phyloP scores from a whole-genome alignment of 2,329 filamentous ascomycete species.

The Xylaria digitata region DNA sequence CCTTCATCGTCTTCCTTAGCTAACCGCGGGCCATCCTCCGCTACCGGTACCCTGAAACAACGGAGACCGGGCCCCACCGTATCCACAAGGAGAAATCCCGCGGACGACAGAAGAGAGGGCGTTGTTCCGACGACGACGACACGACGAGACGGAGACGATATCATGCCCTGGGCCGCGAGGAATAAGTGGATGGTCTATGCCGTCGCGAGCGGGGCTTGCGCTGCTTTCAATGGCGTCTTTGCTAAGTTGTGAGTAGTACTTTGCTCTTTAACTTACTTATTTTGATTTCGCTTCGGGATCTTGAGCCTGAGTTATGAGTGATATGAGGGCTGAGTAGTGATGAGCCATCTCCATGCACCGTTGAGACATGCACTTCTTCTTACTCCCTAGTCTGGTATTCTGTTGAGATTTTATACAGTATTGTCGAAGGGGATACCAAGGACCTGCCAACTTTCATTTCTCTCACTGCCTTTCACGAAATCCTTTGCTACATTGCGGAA shows the following conservation, averaged over 20 bases:
- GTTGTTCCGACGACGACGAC: neutral
- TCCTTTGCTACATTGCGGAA: neutral
- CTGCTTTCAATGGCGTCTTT: conserved; percentile 84
- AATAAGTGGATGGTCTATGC: conserved; percentile 75
- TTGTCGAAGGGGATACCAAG: neutral
- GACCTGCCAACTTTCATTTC: neutral
- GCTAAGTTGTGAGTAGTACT: conserved; percentile 77
- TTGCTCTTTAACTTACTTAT: neutral
- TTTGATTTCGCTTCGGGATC: neutral
- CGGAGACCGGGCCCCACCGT: conserved; percentile 18
- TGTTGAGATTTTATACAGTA: neutral
- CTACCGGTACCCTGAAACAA: conserved; percentile 24
- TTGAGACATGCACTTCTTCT: neutral
- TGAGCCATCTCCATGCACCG: neutral
- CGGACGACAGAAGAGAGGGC: neutral
- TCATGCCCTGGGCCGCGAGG: conserved; percentile 46
- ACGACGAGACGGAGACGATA: neutral
- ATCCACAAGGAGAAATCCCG: neutral
- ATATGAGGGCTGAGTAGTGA: neutral
- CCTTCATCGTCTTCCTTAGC: conserved; percentile 18
- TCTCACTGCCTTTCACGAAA: neutral
- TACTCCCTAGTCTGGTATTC: neutral
- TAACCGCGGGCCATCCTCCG: conserved; percentile 27
- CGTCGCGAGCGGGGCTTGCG: conserved; percentile 79
- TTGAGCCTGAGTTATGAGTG: neutral